Base-by-base conservation (phyloP, 2,329 filamentous ascomycete species). In the Botryotinia globosa region DNA sequence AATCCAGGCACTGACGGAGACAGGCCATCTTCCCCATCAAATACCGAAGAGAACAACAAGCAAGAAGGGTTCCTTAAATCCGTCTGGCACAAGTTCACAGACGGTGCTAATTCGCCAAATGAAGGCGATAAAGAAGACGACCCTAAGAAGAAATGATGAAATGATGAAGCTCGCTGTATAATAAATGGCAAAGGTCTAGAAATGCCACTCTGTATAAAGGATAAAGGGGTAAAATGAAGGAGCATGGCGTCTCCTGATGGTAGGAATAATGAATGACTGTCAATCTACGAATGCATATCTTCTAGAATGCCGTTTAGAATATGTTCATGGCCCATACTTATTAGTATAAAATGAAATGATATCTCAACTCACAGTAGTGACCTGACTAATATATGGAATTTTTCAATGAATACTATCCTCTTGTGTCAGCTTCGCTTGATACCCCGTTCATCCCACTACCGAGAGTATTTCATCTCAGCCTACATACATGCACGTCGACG, bases 1-100 rank as follows among this genome's bases (percentile, higher is more conserved):
- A 44, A 73, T 71, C 74, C 74, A 54, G 58, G 45, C 72, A 76
- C 65, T 73, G 59, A 72, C 65, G 6, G 37, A 59, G 69, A 68
- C 48, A 71, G 72, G 54, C 68, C 74, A 32, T 75, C 74, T 12
- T 72, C 73, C 45, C 44, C 71, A 32, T 65, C 71, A 32, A 66
- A 51, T 65, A 51, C 61, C 45, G 77, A 77, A 44, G 82, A 85
- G 39, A 84, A 86, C 81, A 91, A 92, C 81, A 91, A 92, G 83
- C 90, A 92, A 79, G 94, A 98, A 82, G 93, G 95, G 4, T 97
- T 98, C 80, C 84, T 98, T 74, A 98, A 96, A 85, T 94, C 91
- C 59, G 90, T 97, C 76, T 98, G 95, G 95, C 93, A 98, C 81
- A 94, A 90, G 76, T 83, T 98, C 72, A 97, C 92, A n/a, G 93